Evolutionary conservation across 192 early-diverging fungal genomes (phyloP), one percentile per base, ranked within the genome.

Genomic region (Spizellomyces punctatus): DNA sequence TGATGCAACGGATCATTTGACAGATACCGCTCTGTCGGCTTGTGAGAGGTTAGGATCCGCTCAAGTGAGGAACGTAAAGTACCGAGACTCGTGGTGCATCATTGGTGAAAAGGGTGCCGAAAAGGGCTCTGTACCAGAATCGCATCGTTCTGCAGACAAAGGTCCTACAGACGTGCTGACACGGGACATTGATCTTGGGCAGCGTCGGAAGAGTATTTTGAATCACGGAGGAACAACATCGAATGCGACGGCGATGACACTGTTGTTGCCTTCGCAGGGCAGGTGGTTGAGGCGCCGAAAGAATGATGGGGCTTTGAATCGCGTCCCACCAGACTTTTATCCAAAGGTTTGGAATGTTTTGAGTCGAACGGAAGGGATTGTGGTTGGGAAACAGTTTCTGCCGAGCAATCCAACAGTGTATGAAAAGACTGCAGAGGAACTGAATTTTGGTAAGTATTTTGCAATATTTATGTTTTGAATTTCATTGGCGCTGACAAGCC

Each of bases 221-320:
- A 74, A 47, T 10, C 66, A 66, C 41, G 43, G 59, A 44, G 71
- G 67, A 19, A 58, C 16, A 27, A 50, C 10, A 17, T 70, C 36
- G 17, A 41, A 27, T 16, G 17, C 22, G 17, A 41, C 17, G 36
- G 43, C 61, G 6, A 41, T 73, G 27, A 75, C 66, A 14, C 64
- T 79, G 59, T 52, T 80, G 54, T 68, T 85, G 75, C 85, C 85
- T 5, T 81, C 75, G 7, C 76, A 79, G 48, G 86, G 86, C 14
- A 50, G 72, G 21, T 93, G 92, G 92, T 72, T 93, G 63, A 78
- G 92, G 7, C 85, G 92, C 41, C 81, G 93, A 50, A 90, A 89
- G 75, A 93, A 93, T 68, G 93, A 95, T 72, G 93, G 93, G 19
- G 89, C 93, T 2, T 75, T 95, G 27, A 93, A 94, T 76, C 84